A percentile compares a stretch with the other conserved stretches of the same genome.
phyloP scores from a whole-genome alignment of 345 rosid species.

The Lumnitzera racemosa region DNA sequence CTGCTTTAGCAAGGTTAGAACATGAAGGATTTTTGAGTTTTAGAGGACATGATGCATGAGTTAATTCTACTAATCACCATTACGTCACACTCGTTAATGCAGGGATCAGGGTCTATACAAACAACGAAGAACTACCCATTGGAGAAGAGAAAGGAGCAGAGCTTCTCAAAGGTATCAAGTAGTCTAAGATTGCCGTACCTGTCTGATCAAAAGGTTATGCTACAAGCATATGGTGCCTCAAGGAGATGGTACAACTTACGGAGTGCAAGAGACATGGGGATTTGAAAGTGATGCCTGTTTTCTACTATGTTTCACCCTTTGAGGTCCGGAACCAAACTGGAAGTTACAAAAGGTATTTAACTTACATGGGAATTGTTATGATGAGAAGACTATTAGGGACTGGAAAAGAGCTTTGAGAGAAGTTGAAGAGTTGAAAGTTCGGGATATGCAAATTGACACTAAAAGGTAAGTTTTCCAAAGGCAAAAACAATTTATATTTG shows the following conservation, averaged over 20 bases:
- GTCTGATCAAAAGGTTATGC: conserved; percentile 6
- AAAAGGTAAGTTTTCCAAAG: no score
- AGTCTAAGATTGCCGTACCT: not conserved
- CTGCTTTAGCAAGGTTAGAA: no score
- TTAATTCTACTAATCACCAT: not conserved
- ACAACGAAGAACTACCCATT: not conserved
- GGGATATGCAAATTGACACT: no score
- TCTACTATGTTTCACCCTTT: not conserved
- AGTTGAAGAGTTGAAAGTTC: no score
- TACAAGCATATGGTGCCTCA: not conserved
- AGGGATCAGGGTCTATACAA: not conserved
- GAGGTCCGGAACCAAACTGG: not conserved
- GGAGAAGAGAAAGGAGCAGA: not conserved
- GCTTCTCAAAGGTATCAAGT: not conserved
- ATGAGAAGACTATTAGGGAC: no score
- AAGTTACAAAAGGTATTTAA: no score
- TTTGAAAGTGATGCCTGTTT: not conserved
- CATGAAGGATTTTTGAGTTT: no score
- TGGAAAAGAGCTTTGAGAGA: no score
- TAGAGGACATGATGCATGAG: no score
- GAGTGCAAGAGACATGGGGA: not conserved
- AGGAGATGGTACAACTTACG: not conserved
- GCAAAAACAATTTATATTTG: no score
- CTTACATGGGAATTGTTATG: no score
- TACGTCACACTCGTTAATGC: not conserved